These are phyloP conservation scores for Hygrophorus russula DNA, from an alignment of 768 basidiomycete species.

Conservation along the genomic window DNA sequence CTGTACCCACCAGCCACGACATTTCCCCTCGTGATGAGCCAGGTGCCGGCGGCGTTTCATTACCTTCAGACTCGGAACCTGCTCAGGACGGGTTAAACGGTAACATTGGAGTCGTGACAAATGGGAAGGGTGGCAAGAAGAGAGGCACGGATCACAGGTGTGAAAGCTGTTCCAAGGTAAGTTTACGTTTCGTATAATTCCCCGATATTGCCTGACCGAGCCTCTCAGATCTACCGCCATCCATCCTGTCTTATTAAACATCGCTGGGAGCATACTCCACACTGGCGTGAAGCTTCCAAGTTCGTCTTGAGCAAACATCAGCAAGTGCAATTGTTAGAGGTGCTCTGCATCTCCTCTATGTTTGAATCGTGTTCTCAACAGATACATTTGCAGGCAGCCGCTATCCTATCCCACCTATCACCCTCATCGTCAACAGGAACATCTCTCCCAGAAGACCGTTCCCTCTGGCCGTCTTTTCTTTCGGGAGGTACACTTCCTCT, in stretches of 20 bases:
- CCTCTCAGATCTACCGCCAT: constrained; percentile 68
- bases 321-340: constrained; percentile 94
- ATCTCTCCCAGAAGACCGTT: constrained; percentile 88
- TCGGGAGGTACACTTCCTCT: constrained; percentile 59
- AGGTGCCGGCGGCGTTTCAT: not conserved
- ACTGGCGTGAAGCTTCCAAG: constrained; percentile 90
- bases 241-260: constrained; percentile 95
- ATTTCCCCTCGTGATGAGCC: not conserved
- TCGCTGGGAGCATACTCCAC: constrained; percentile 94
- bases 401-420: constrained; percentile 83
- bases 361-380: constrained; percentile 1
- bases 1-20: not conserved
- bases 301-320: constrained; percentile 92
- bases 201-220: not conserved
- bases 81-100: too few relatives aligned
- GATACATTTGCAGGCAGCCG: constrained; percentile 55
- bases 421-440: constrained; percentile 48
- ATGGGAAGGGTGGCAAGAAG: constrained; percentile 47
- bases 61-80: constrained; percentile 8
- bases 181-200: constrained; percentile 9
- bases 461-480: constrained; percentile 81
- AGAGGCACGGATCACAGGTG: constrained; percentile 82
- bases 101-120: constrained; percentile 11
- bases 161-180: constrained; percentile 90
- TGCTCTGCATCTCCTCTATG: constrained; percentile 16